These are phyloP conservation scores for Hypoxylon perforatum DNA, from an alignment of 495 filamentous ascomycete species.

Conservation along the genomic window DNA sequence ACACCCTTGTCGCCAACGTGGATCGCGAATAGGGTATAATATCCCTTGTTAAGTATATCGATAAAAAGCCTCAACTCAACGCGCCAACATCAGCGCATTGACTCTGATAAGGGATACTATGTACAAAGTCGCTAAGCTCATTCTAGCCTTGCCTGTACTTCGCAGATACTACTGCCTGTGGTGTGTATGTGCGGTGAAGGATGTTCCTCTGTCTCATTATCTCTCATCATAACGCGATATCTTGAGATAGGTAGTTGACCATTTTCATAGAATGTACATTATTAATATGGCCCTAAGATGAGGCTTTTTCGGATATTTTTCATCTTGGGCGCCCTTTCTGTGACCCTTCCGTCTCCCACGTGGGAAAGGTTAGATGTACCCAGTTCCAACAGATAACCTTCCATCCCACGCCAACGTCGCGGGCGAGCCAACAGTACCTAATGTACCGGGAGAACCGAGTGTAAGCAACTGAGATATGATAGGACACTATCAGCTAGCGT, in stretches of 20 bases:
- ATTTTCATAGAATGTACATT: not conserved
- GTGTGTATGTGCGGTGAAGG: not conserved
- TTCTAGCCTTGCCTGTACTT: not conserved
- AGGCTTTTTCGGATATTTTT: constrained; percentile 16
- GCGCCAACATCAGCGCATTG: not conserved
- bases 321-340: not conserved
- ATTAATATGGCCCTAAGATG: not conserved
- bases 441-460: not conserved
- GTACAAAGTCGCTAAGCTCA: not conserved
- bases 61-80: constrained; percentile 15
- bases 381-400: constrained; percentile 7
- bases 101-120: not conserved
- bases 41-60: not conserved
- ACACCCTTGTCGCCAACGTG: constrained; percentile 26
- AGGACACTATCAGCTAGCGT: not conserved
- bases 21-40: constrained; percentile 30
- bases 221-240: too few species aligned
- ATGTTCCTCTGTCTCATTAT: not conserved
- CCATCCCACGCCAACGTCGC: constrained; percentile 8
- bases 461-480: not conserved
- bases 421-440: not conserved
- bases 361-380: constrained; percentile 7
- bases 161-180: too few species aligned
- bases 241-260: too few species aligned
- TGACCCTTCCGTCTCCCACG: constrained; percentile 11